phyloP scores from a whole-genome alignment of 768 basidiomycete species.

The Naganishia vishniacii region DNA sequence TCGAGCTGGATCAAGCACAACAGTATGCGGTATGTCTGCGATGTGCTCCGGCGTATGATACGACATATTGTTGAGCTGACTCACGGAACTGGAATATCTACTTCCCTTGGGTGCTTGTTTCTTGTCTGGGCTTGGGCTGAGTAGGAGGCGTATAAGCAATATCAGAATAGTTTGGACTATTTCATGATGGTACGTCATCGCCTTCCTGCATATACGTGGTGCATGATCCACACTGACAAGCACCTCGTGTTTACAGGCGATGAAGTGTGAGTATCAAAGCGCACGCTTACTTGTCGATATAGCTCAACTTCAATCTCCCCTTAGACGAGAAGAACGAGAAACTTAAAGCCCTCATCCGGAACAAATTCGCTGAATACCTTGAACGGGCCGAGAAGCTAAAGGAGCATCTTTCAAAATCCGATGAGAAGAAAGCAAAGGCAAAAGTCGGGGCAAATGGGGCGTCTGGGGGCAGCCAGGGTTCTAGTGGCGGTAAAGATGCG shows the following conservation, averaged over 20 bases:
- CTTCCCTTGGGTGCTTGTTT: too few relatives aligned
- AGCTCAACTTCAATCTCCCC: neutral
- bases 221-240: too few relatives aligned
- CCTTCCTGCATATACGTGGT: too few relatives aligned
- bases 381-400: conserved; percentile 86
- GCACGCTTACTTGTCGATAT: neutral
- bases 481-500: conserved; percentile 41
- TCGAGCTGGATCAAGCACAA: conserved; percentile 84
- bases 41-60: neutral
- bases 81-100: too few relatives aligned
- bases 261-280: conserved; percentile 39
- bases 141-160: conserved; percentile 81
- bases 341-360: conserved; percentile 74
- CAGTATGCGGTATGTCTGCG: conserved; percentile 61
- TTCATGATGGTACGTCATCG: conserved; percentile 75
- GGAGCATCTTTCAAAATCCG: conserved; percentile 63
- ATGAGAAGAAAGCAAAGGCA: conserved; percentile 61
- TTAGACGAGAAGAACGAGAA: conserved; percentile 94
- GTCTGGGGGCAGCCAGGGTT: conserved; percentile 46
- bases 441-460: conserved; percentile 55
- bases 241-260: conserved; percentile 36
- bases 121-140: neutral
- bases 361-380: conserved; percentile 87
- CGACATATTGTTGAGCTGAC: too few relatives aligned
- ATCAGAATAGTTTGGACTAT: conserved; percentile 92